Conservation (phyloP, 805 yeast genomes). For the Candida ficus region DNA sequence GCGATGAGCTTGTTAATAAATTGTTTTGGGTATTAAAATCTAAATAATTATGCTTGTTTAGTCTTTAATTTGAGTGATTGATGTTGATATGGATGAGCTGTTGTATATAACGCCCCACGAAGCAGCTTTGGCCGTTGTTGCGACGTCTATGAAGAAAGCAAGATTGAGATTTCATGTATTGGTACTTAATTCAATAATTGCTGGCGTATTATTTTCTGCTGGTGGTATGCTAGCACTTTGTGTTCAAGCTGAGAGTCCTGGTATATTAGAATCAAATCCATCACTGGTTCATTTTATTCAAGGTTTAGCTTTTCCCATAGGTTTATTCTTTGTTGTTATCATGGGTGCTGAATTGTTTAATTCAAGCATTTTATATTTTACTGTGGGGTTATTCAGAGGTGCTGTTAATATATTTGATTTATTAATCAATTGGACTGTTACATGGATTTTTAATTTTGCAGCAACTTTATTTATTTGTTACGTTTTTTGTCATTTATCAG, state of each 20-base stretch:
- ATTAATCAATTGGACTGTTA: constrained; percentile 57
- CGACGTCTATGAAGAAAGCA: constrained; percentile 80
- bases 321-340: constrained; percentile 67
- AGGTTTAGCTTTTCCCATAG: constrained; percentile 63
- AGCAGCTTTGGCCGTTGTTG: constrained; percentile 78
- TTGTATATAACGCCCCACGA: constrained; percentile 72
- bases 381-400: constrained; percentile 62
- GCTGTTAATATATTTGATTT: constrained; percentile 66
- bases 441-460: constrained; percentile 63
- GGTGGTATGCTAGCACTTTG: constrained; percentile 69
- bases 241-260: constrained; percentile 51
- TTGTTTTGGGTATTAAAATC: too few species aligned
- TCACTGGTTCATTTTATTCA: constrained; percentile 48
- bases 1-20: too few species aligned
- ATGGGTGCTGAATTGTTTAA: constrained; percentile 76
- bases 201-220: constrained; percentile 61
- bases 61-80: too few species aligned
- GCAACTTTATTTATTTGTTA: constrained; percentile 63
- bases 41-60: too few species aligned
- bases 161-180: constrained; percentile 57
- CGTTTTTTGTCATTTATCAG: constrained; percentile 54
- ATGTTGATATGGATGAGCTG: constrained; percentile 45
- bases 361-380: constrained; percentile 66
- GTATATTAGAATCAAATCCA: too few species aligned
- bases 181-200: constrained; percentile 60